Base-by-base conservation (phyloP, 257 asterid species). In the Solanum paucissectum region DNA sequence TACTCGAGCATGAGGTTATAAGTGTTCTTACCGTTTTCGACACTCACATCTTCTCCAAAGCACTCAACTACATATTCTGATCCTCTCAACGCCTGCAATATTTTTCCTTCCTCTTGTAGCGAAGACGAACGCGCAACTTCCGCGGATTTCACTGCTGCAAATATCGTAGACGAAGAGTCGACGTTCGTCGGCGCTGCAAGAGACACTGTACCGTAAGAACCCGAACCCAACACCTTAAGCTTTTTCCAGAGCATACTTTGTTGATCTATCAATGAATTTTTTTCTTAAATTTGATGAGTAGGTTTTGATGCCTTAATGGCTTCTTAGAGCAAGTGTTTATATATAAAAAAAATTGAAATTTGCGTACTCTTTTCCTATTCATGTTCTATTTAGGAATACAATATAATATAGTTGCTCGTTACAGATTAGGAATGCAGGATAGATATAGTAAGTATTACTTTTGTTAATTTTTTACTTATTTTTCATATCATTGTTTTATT, bases 1-100 rank as follows among this genome's bases (percentile, higher is more conserved):
- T 71, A 88, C 10, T 88, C 89, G 21, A 88, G 34, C 25, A 87
- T 33, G 32, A 88, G 83, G 7, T 88, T 88, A 37, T 52, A 83
- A 4, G 66, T 18, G 0, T 1, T 9, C 13, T 29, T 40, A 6
- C 74, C 87, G 0, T 37, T 21, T 29, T 88, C 87, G 0, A 83
- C 3, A 14, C 89, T 88, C 0, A 40, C 7, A 58, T 88, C 87
- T 25, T 52, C 42, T 16, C 87, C 79, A 3, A 34, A 55, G 18
- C 66, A 55, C 12, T 69, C 84, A 36, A 87, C 46, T 4, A 88
- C 25, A 14, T 88, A 44, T 0, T 73, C 27, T 3, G 46, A 34
- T 0, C 83, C 85, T 88, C 21, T 52, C 27, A 88, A 16, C 14
- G 40, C 52, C 2, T 44, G 16, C 52, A 44, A 44, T 44, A 44